Base-by-base conservation (phyloP, 2,329 filamentous ascomycete genomes). In the Stagonosporopsis cucurbitacearum region DNA sequence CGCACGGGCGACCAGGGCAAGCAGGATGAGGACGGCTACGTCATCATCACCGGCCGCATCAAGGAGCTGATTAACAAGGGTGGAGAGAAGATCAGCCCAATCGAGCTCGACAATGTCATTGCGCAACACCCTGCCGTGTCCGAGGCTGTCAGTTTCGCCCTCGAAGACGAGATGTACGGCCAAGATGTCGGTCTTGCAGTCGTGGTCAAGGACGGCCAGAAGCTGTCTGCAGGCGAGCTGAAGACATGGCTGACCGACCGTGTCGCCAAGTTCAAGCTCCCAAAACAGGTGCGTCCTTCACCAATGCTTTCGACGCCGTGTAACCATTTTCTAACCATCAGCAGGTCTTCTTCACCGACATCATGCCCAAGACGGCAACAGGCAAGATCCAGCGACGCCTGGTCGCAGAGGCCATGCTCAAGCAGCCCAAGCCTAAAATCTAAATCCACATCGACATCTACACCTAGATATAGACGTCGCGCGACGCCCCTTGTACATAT, bases 41-140 rank as follows among this genome's bases (percentile, higher is more conserved):
- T 96, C 11, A 83, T 90, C 69, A 94, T 96, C 76, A 96, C 92
- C 0, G 92, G 92, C n/a, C 84, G 92, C 49, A 96, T 96, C 78
- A 96, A 96, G 82, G 92, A 96, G 77, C 81, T 96, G 48, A 96
- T 96, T 81, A 92, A 92, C 78, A 93, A 94, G 77, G 91, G 89
- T 51, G 91, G 91, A 57, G 91, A 96, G 79, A 95, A 95, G 80
- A 95, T 96, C 72, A 90, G 87, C 63, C 91, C 92, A 1, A 93
- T 95, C 51, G 91, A 96, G 78, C 81, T 96, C 30, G 91, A 96
- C 80, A 96, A 96, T 64, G 86, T 90, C 12, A 80, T 96, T 25
- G 82, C 88, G n/a, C 83, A 88, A 54, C 86, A 94, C 71, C 85
- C 88, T 9, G 84, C 86, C 32, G 84, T 95, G 1, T 82, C 84